These are phyloP conservation scores for Podospora fimiseda DNA, from an alignment of 495 filamentous ascomycete species.

Conservation along the genomic window DNA sequence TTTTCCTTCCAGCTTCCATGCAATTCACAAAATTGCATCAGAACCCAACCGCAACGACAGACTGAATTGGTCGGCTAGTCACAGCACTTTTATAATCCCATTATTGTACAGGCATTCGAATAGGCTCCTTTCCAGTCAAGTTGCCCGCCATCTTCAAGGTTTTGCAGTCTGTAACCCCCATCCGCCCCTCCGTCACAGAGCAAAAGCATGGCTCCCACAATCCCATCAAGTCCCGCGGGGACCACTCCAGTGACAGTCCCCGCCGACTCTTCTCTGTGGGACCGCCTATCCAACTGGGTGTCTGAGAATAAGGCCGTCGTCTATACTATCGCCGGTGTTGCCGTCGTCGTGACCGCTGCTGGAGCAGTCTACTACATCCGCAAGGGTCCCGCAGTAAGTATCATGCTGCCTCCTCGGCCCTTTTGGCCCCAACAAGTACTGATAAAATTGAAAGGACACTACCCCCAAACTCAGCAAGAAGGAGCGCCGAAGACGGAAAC, in stretches of 20 bases:
- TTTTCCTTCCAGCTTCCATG: not conserved
- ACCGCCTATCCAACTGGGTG: slow-evolving; percentile 83
- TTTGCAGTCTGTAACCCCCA: not conserved
- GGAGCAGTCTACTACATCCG: slow-evolving; percentile 86
- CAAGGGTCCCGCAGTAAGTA: slow-evolving; percentile 32
- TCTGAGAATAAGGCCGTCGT: slow-evolving; percentile 92
- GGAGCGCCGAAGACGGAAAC: slow-evolving; percentile 61
- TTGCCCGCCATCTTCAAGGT: slow-evolving; percentile 2
- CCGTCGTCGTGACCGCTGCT: slow-evolving; percentile 81
- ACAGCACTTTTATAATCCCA: not conserved
- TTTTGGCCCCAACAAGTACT: not conserved
- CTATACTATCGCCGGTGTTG: slow-evolving; percentile 91
- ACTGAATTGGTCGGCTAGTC: not conserved
- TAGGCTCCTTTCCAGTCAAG: not conserved
- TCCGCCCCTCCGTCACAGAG: not conserved
- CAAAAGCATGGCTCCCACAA: slow-evolving; percentile 35
- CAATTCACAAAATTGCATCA: not conserved
- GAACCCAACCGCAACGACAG: not conserved
- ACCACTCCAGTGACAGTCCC: slow-evolving; percentile 31
- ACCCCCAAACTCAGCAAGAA: slow-evolving; percentile 45
- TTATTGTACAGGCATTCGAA: not conserved
- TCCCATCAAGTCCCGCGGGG: slow-evolving; percentile 34
- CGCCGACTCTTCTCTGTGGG: slow-evolving; percentile 67
- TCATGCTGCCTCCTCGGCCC: not conserved
- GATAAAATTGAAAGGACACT: slow-evolving; percentile 25